A percentile compares a stretch with the other conserved stretches of the same genome.
Conservation (phyloP, 2,329 filamentous ascomycete species). For the Thyridium curvatum region DNA sequence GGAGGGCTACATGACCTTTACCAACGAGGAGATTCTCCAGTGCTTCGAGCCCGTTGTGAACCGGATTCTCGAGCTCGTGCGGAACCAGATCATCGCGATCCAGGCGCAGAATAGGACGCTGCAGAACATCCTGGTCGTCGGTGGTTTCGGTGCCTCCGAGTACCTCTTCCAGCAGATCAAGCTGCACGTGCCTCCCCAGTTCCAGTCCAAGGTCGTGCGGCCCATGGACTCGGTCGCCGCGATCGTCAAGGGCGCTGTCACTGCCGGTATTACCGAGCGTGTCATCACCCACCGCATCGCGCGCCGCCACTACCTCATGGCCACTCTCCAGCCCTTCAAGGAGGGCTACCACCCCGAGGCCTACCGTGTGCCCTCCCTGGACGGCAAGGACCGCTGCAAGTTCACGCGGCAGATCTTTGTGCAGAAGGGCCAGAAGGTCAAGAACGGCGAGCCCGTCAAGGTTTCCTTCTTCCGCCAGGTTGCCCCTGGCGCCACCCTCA, state of each 20-base stretch:
- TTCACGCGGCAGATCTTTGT: conserved; percentile 98
- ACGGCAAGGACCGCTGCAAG: conserved; percentile 97
- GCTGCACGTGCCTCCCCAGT: conserved; percentile 94
- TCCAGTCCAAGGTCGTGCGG: conserved; percentile 95
- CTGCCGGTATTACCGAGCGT: conserved; percentile 93
- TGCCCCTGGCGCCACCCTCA: conserved; percentile 90
- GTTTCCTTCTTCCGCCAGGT: conserved; percentile 98
- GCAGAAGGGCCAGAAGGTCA: conserved; percentile 96
- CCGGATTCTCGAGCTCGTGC: conserved; percentile 88
- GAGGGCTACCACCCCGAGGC: conserved; percentile 97
- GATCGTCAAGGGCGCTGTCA: conserved; percentile 97
- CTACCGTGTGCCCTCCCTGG: conserved; percentile 91
- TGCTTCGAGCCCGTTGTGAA: conserved; percentile 99
- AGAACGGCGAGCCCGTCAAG: conserved; percentile 98
- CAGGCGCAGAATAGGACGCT: conserved; percentile 91
- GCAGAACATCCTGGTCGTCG: conserved; percentile 95
- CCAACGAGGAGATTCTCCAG: conserved; percentile 97
- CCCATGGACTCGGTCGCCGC: conserved; percentile 99
- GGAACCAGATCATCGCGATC: conserved; percentile 98
- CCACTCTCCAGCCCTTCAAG: conserved; percentile 96
- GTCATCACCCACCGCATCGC: conserved; percentile 96
- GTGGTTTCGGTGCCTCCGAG: conserved; percentile 96
- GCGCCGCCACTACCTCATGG: conserved; percentile 97
- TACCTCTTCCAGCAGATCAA: conserved; percentile 99
- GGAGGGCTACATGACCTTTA: conserved; percentile 99